These are phyloP conservation scores for Pseudogymnoascus sp. DNA, from an alignment of 2,329 filamentous ascomycete genomes.

Conservation along the genomic window DNA sequence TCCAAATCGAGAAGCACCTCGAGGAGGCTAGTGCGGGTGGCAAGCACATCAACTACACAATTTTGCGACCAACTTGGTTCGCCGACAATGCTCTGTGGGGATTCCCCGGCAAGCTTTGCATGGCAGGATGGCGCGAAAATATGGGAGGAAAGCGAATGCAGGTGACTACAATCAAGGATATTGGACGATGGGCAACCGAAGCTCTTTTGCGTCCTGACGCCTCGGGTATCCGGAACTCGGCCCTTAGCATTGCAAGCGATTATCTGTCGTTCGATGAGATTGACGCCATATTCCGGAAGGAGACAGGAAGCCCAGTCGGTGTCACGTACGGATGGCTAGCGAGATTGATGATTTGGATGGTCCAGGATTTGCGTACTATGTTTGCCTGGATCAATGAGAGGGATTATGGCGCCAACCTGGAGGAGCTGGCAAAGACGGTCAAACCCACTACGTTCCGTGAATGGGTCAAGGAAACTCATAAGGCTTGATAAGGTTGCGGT, in stretches of 20 bases:
- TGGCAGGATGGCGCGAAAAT: conserved; percentile 26
- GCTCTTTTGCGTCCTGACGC: conserved; percentile 32
- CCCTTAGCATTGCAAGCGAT: conserved; percentile 38
- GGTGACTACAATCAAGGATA: conserved; percentile 35
- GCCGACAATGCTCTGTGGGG: conserved; percentile 36
- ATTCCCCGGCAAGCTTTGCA: conserved; percentile 21
- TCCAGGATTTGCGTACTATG: conserved; percentile 23
- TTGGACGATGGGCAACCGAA: conserved; percentile 38
- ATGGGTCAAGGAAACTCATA: background rate
- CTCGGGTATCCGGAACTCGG: conserved; percentile 29
- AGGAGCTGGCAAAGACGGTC: conserved; percentile 26
- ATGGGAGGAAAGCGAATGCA: conserved; percentile 31
- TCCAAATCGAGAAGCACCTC: conserved; percentile 48
- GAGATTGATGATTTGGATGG: conserved; percentile 17
- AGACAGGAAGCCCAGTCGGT: conserved; percentile 22
- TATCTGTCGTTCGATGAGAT: conserved; percentile 32
- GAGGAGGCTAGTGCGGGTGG: conserved; percentile 31
- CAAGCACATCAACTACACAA: conserved; percentile 41
- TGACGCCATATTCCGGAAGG: conserved; percentile 25
- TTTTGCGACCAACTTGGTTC: conserved; percentile 48
- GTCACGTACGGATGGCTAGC: conserved; percentile 23
- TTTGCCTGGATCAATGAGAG: conserved; percentile 24
- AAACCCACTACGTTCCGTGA: conserved; percentile 1
- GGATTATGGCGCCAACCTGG: conserved; percentile 29
- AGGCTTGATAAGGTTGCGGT: background rate